Conservation (phyloP, 371 early-diverging fungal species). For the Phascolomyces articulosus region DNA sequence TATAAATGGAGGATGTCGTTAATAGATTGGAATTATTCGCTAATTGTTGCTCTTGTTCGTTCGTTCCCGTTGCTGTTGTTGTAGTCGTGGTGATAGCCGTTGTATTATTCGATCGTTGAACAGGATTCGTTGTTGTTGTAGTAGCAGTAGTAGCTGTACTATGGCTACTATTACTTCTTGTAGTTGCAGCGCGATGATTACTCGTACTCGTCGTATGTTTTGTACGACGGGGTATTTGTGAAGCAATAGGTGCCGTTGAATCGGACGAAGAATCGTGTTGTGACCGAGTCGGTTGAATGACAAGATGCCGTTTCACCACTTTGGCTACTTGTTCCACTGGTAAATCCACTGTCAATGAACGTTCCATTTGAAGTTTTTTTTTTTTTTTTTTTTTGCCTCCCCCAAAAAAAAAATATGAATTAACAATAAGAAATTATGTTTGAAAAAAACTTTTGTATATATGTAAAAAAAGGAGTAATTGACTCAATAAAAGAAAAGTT, state of each 20-base stretch:
- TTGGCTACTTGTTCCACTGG: conserved; percentile 74
- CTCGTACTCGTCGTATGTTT: too few species aligned
- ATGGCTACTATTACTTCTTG: not conserved
- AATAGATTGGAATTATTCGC: not conserved
- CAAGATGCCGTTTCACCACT: conserved; percentile 73
- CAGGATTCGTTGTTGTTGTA: not conserved
- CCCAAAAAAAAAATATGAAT: not conserved
- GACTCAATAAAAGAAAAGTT: too few species aligned
- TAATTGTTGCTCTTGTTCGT: not conserved
- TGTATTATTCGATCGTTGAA: too few species aligned
- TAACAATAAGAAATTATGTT: too few species aligned
- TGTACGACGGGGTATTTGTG: conserved; percentile 9
- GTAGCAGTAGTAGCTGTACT: conserved; percentile 8
- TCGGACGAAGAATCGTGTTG: not conserved
- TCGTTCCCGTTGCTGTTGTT: too few species aligned
- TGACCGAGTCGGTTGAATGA: conserved; percentile 45
- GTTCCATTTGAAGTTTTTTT: conserved; percentile 30
- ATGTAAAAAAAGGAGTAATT: too few species aligned
- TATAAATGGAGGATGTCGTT: conserved; percentile 27
- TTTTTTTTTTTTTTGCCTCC: too few species aligned
- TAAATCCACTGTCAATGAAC: conserved; percentile 56
- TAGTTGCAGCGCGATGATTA: not conserved
- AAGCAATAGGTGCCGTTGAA: conserved; percentile 3
- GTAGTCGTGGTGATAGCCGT: not conserved
- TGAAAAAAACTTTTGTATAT: not conserved